A percentile compares a stretch with the other conserved stretches of the same genome.
Evolutionary conservation across 2,329 filamentous ascomycete genomes (phyloP).

Genomic region (Trichoderma sp.): DNA sequence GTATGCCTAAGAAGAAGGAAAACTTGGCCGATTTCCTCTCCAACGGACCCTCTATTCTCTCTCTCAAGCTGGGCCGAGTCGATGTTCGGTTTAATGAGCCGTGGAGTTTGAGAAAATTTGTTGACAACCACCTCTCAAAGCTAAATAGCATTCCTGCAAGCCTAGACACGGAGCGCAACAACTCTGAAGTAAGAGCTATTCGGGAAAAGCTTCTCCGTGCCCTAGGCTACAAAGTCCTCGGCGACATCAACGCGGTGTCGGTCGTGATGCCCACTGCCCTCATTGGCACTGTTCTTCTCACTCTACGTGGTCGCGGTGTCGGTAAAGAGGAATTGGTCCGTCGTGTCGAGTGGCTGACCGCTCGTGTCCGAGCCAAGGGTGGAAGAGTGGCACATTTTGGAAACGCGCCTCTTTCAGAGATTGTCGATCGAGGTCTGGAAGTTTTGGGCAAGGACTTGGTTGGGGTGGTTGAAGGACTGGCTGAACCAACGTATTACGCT

Average conservation of each 20-base stretch:
- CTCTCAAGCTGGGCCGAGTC: constrained; percentile 82
- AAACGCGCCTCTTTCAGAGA: constrained; percentile 70
- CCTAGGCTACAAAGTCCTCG: constrained; percentile 85
- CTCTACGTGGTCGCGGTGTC: constrained; percentile 85
- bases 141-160: constrained; percentile 44
- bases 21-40: constrained; percentile 88
- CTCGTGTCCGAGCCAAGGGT: constrained; percentile 77
- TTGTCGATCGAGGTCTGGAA: constrained; percentile 86
- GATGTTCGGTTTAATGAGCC: constrained; percentile 96
- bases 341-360: constrained; percentile 85
- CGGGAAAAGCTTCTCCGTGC: constrained; percentile 76
- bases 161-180: constrained; percentile 45
- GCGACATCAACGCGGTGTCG: constrained; percentile 92
- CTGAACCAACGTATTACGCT: constrained; percentile 90
- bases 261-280: constrained; percentile 98
- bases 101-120: constrained; percentile 83
- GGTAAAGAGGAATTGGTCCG: constrained; percentile 82
- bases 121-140: constrained; percentile 68
- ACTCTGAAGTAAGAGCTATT: constrained; percentile 50
- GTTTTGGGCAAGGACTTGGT: constrained; percentile 89
- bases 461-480: constrained; percentile 71
- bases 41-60: constrained; percentile 78
- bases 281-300: constrained; percentile 89
- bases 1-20: constrained; percentile 93
- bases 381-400: constrained; percentile 94